Evolutionary conservation across 1,284 basidiomycete genomes (phyloP).

Genomic region (Pyrrhoderma noxium): DNA sequence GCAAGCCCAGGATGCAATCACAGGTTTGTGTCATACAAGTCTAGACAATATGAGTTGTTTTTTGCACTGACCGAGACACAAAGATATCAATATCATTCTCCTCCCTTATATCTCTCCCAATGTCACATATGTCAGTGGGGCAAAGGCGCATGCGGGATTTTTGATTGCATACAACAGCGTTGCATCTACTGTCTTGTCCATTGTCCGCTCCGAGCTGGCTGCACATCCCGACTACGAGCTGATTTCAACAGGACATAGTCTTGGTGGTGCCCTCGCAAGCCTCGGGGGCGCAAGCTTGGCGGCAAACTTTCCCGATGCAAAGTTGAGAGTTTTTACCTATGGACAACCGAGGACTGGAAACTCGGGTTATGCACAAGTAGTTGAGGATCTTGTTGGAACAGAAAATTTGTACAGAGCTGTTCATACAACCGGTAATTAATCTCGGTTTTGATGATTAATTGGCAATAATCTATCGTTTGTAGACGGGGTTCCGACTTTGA

Average conservation of each 20-base stretch:
- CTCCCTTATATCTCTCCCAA: slow-evolving; percentile 11
- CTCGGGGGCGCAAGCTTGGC: slow-evolving; percentile 37
- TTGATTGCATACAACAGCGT: slow-evolving; percentile 30
- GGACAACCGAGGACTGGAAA: slow-evolving; percentile 44
- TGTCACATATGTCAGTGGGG: slow-evolving; percentile 2
- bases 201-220: slow-evolving; percentile 23
- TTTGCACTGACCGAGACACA: too few species aligned
- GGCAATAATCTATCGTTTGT: not conserved
- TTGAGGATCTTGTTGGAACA: slow-evolving; percentile 31
- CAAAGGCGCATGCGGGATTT: slow-evolving; percentile 6
- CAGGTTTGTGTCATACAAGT: not conserved
- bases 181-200: slow-evolving; percentile 25
- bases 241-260: slow-evolving; percentile 41
- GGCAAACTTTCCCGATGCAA: slow-evolving; percentile 32
- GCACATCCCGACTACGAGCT: slow-evolving; percentile 32
- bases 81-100: slow-evolving; percentile 10
- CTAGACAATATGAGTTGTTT: not conserved
- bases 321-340: slow-evolving; percentile 37
- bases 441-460: not conserved
- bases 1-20: slow-evolving; percentile 9
- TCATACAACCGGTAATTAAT: not conserved
- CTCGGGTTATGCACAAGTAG: slow-evolving; percentile 33
- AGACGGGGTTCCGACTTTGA: slow-evolving; percentile 14
- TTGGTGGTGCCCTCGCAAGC: slow-evolving; percentile 40
- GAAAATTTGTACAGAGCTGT: slow-evolving; percentile 32